Evolutionary conservation across 106 monocot genomes (phyloP).

Genomic region (Acorus calamus): DNA sequence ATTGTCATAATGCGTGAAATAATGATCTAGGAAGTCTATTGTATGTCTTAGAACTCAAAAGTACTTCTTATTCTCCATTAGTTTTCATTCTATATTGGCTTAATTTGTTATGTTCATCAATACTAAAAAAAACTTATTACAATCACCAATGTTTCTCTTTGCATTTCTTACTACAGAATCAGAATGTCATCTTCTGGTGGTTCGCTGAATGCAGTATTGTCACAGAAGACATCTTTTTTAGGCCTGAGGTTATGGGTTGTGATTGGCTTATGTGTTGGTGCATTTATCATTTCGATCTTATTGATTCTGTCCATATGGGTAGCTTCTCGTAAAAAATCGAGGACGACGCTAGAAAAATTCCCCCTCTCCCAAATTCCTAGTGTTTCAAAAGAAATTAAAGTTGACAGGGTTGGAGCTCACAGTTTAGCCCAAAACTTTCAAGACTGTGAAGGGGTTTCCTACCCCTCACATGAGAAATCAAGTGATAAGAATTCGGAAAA

Average conservation of each 20-base stretch:
- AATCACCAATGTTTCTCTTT: neutral
- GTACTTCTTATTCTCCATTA: neutral
- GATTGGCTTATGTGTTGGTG: constrained; percentile 43
- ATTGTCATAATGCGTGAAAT: too few relatives aligned
- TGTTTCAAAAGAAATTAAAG: constrained; percentile 65
- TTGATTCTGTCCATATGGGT: constrained; percentile 42
- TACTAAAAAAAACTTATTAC: neutral
- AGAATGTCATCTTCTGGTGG: constrained; percentile 35
- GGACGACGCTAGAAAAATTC: constrained; percentile 16
- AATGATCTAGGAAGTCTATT: too few relatives aligned
- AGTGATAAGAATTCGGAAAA: constrained; percentile 32
- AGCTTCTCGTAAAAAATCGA: constrained; percentile 37
- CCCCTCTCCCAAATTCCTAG: constrained; percentile 46
- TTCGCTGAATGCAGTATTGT: constrained; percentile 34
- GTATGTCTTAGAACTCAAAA: too few relatives aligned
- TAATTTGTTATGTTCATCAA: neutral
- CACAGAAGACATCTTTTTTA: constrained; percentile 32
- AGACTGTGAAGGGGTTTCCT: constrained; percentile 15
- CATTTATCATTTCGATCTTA: constrained; percentile 41
- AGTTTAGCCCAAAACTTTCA: constrained; percentile 27
- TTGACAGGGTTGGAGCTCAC: constrained; percentile 24
- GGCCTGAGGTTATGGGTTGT: constrained; percentile 60
- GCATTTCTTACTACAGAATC: constrained; percentile 4
- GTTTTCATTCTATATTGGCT: neutral
- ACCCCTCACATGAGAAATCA: constrained; percentile 17